Conservation (phyloP, 176 grass and related monocot genomes). For the Ananas comosus region DNA sequence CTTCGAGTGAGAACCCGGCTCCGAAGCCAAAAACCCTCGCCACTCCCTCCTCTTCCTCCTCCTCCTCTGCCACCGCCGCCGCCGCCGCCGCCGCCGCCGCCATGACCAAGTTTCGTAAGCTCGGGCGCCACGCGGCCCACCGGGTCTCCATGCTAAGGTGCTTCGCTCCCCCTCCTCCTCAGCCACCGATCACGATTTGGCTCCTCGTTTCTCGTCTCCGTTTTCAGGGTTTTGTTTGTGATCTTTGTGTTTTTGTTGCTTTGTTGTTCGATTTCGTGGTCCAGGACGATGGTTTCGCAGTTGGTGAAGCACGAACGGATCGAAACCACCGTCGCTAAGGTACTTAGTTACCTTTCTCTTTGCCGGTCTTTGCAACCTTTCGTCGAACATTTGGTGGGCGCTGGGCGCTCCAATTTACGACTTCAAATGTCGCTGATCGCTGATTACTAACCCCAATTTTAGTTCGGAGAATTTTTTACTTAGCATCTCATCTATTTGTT, state of each 20-base stretch:
- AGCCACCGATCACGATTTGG: neutral
- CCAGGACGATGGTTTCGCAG: constrained; percentile 98
- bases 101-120: constrained; percentile 63
- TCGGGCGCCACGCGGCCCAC: constrained; percentile 47
- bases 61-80: neutral
- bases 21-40: constrained; percentile 7
- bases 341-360: constrained; percentile 1
- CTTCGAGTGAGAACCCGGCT: neutral
- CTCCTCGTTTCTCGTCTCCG: neutral
- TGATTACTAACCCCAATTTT: too few species aligned
- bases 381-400: neutral
- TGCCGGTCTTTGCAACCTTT: constrained; percentile 11
- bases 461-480: neutral
- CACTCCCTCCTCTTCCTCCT: neutral
- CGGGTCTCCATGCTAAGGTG: constrained; percentile 72
- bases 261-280: neutral
- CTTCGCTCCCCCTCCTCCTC: neutral
- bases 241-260: neutral
- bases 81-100: constrained; percentile 17
- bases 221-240: neutral
- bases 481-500: neutral
- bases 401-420: neutral
- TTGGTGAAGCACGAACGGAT: constrained; percentile 98
- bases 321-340: constrained; percentile 83
- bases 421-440: neutral